phyloP scores from a whole-genome alignment of 1,284 basidiomycete genomes.

The Chiua sp. region DNA sequence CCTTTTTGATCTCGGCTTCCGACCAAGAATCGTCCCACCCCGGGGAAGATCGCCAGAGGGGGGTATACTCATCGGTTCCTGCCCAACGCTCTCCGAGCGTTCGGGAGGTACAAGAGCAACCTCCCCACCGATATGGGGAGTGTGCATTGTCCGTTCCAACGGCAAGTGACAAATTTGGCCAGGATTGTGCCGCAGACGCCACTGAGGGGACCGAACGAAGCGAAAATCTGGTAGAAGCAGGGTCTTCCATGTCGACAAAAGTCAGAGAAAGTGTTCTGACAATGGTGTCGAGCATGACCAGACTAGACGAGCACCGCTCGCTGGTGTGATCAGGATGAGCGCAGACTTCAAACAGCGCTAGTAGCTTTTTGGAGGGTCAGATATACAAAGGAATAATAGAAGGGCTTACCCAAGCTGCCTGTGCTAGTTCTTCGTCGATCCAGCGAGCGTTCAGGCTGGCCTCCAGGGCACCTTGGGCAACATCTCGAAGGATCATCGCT shows the following conservation, averaged over 20 bases:
- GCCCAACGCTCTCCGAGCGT: conserved; percentile 59
- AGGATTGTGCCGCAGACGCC: conserved; percentile 17
- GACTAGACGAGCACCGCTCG: conserved; percentile 57
- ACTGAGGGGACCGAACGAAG: conserved; percentile 46
- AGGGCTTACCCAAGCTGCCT: conserved; percentile 72
- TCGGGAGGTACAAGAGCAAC: conserved; percentile 59
- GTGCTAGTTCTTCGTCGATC: conserved; percentile 72
- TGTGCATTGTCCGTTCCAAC: not conserved
- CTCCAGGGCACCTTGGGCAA: conserved; percentile 73
- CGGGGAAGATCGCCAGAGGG: conserved; percentile 66
- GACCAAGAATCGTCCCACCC: conserved; percentile 64
- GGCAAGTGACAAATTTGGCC: conserved; percentile 3
- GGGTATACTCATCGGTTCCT: conserved; percentile 54
- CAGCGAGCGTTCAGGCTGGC: conserved; percentile 70
- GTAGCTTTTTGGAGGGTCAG: conserved; percentile 47
- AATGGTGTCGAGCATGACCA: conserved; percentile 68
- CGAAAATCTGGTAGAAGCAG: conserved; percentile 51
- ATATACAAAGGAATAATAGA: conserved; percentile 8
- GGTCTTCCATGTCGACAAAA: conserved; percentile 48
- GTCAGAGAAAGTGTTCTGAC: conserved; percentile 65
- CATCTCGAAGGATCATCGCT: conserved; percentile 63
- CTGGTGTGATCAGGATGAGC: conserved; percentile 64
- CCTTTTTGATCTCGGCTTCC: conserved; percentile 68
- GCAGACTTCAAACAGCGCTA: conserved; percentile 74
- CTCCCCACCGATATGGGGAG: conserved; percentile 16